Evolutionary conservation across 108 stramenopile species (phyloP).

Genomic region (Mediolabrus comicus): DNA sequence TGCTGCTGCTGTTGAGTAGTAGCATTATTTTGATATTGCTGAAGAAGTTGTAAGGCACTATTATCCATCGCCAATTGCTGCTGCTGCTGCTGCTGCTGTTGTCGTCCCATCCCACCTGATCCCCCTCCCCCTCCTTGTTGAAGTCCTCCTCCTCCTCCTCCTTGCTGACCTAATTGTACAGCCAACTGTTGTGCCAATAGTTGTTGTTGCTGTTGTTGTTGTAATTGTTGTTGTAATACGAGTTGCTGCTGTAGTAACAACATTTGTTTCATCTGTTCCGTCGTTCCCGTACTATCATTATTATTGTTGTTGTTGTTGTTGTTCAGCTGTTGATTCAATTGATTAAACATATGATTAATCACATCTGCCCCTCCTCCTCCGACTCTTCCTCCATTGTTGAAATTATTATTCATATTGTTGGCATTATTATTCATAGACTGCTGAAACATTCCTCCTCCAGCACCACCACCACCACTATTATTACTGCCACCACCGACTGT

Average conservation of each 20-base stretch:
- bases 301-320: not conserved
- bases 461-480: not conserved
- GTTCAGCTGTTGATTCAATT: not conserved
- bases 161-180: constrained; percentile 3
- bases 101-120: not conserved
- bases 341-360: no score
- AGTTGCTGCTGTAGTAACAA: constrained; percentile 27
- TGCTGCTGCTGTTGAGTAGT: constrained; percentile 22
- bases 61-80: constrained; percentile 3
- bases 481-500: not conserved
- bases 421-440: not conserved
- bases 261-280: constrained; percentile 36
- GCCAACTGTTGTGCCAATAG: constrained; percentile 15
- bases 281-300: not conserved
- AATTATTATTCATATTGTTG: not conserved
- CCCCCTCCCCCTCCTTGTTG: constrained; percentile 10
- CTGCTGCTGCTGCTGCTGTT: constrained; percentile 13
- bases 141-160: not conserved
- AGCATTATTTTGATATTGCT: constrained; percentile 23
- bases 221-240: constrained; percentile 22
- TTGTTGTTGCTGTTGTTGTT: constrained; percentile 21
- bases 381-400: no score
- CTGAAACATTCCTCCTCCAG: no score
- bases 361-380: no score
- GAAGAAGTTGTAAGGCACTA: constrained; percentile 9